Base-by-base conservation (phyloP, 768 basidiomycete genomes). In the Saitozyma podzolica region DNA sequence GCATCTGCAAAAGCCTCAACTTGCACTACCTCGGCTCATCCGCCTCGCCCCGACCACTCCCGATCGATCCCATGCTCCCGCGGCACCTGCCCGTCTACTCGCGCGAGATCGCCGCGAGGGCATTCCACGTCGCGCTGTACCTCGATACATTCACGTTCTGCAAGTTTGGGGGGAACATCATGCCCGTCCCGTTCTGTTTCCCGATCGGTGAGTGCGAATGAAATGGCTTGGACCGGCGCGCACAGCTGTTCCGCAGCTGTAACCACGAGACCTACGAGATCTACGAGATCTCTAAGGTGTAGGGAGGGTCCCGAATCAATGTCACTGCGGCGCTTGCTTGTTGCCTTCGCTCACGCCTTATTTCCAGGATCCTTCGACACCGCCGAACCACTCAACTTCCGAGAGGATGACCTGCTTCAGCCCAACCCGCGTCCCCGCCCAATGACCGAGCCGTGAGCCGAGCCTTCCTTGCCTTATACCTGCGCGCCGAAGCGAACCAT, bases 41-140 rank as follows among this genome's bases (percentile, higher is more conserved):
- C 51, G 10, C 58, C 8, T 17, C 45, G 20, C 49, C 42, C 29
- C 16, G 19, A 49, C 58, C 50, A 0, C 11, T 47, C 45, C 55
- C 55, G n/a, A 40, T 17, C 20, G 58, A 59, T 29, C 58, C 58
- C 39, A 50, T 50, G 50, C 50, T 52, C 50, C 58, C 58, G n/a
- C 58, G 49, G 6, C 29, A 37, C 11, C n/a, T 29, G n/a, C 50
- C 58, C 11, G 50, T 39, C 5, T 59, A 59, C 49, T 13, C 16
- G 10, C 58, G 49, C 16, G 48, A 59, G 40, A 52, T 59, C 11
- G 49, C 50, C 11, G 14, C 19, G 8, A 10, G 58, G 16, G 51
- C 51, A 6, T 59, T 52, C 19, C 13, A 29, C 13, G 40, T 51
- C 19, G 39, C 52, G 13, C 20, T 52, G 20, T 40, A 52, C 40